phyloP scores from a whole-genome alignment of 441 rosid species.

The Dalechampia spathulata region DNA sequence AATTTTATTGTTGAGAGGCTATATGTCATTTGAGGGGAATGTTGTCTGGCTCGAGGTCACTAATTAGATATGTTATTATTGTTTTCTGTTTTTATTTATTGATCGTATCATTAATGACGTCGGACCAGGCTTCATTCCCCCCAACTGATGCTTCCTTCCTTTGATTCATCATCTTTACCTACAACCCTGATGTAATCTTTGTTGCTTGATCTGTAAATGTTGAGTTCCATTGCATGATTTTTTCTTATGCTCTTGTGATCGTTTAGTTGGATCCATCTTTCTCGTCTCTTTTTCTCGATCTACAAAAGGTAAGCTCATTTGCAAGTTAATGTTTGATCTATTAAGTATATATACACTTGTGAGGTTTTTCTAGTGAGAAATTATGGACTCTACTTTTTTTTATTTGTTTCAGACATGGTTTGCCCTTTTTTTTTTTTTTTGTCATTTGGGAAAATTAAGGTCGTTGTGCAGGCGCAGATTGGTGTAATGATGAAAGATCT shows the following conservation, averaged over 20 bases:
- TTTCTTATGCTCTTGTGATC: too few species aligned
- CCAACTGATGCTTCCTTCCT: constrained; percentile 41
- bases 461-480: constrained; percentile 43
- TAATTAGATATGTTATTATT: constrained; percentile 44
- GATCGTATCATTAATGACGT: constrained; percentile 33
- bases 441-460: constrained; percentile 11
- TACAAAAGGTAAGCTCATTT: constrained; percentile 16
- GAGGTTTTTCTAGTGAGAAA: too few species aligned
- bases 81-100: not conserved
- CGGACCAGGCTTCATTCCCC: constrained; percentile 96
- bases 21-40: constrained; percentile 80
- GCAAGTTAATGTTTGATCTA: not conserved
- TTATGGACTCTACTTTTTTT: too few species aligned
- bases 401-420: constrained; percentile 10
- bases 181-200: too few species aligned
- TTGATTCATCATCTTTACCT: too few species aligned
- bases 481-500: constrained; percentile 59
- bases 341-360: too few species aligned
- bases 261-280: too few species aligned
- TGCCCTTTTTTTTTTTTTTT: too few species aligned
- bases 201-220: constrained; percentile 10
- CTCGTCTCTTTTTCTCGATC: too few species aligned
- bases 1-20: constrained; percentile 27
- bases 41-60: constrained; percentile 98
- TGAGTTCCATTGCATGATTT: too few species aligned